phyloP scores from a whole-genome alignment of 1,139 yeast genomes.

The Blastobotrys apis region DNA sequence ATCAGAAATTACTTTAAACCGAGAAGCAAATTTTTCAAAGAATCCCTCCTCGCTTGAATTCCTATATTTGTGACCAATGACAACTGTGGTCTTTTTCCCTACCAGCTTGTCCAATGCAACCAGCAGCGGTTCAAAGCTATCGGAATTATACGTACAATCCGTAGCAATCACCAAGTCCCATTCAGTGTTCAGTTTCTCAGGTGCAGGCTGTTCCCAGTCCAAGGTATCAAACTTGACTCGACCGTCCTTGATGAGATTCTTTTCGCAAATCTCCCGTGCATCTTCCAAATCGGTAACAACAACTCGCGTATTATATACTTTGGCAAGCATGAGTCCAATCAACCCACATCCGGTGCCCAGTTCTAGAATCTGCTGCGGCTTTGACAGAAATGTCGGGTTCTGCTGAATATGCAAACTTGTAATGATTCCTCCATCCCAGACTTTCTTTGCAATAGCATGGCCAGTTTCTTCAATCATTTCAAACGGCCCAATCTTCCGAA shows the following conservation, averaged over 20 bases:
- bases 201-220: conserved; percentile 19
- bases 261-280: conserved; percentile 26
- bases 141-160: conserved; percentile 33
- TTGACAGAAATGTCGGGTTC: conserved; percentile 8
- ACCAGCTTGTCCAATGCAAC: conserved; percentile 21
- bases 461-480: conserved; percentile 27
- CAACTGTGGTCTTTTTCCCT: conserved; percentile 14
- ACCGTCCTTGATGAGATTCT: conserved; percentile 22
- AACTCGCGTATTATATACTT: conserved; percentile 18
- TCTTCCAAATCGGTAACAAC: conserved; percentile 29
- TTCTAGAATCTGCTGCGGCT: conserved; percentile 23
- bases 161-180: conserved; percentile 30
- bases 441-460: conserved; percentile 28
- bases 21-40: conserved; percentile 4
- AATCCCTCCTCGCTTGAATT: conserved; percentile 11
- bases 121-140: conserved; percentile 27
- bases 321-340: conserved; percentile 26
- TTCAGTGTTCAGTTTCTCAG: background rate
- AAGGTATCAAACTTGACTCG: conserved; percentile 12
- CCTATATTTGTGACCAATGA: conserved; percentile 29
- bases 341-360: conserved; percentile 33
- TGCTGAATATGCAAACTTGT: conserved; percentile 13
- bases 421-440: conserved; percentile 29
- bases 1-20: conserved; percentile 8
- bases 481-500: conserved; percentile 10